Base-by-base conservation (phyloP, 768 basidiomycete species). In the Tulasnella sp. region DNA sequence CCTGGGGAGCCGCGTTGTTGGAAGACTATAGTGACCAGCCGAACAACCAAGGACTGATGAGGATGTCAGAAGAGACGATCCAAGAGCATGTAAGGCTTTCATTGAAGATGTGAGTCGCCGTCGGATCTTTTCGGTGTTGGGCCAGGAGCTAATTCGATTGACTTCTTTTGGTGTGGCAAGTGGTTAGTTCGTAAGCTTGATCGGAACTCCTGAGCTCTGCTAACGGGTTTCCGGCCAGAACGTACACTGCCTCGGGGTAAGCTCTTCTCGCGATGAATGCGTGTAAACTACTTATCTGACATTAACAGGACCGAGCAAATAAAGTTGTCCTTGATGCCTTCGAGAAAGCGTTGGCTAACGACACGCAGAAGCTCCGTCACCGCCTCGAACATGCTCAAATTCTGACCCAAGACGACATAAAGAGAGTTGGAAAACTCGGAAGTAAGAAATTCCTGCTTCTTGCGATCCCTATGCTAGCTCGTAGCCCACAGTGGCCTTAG, bases 331-430 rank as follows among this genome's bases (percentile, higher is more conserved):
- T 98, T 31, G 90, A 97, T 80, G 90, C 94, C 11, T 96, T 93
- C 80, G 93, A 96, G 81, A 83, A 85, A 7, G 84, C 92, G 2
- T 79, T 93, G n/a, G 52, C 45, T n/a, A 45, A 39, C 3, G 67
- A 67, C 34, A 70, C 40, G 7, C 19, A 17, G 67, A 34, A 68
- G 22, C 34, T 36, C 19, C 86, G 96, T 14, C 91, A 94, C 1
- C 86, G 97, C 54, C 90, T 97, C 12, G 97, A 99, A 81, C 97
- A 99, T 82, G 92, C 95, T 0, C 97, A 99, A 82, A 94, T 97
- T 68, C 85, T 99, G 84, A 87, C 88, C 3, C 82, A 81, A 6
- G 84, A 86, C 0, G 97, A 98, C 82, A 80, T 99, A 19, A 81
- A 86, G 74, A 86, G 94, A 11, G 86, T 90, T 29, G 91, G 90